These are phyloP conservation scores for Trichoderma oligosporum DNA, from an alignment of 2,329 filamentous ascomycete genomes.

Conservation along the genomic window DNA sequence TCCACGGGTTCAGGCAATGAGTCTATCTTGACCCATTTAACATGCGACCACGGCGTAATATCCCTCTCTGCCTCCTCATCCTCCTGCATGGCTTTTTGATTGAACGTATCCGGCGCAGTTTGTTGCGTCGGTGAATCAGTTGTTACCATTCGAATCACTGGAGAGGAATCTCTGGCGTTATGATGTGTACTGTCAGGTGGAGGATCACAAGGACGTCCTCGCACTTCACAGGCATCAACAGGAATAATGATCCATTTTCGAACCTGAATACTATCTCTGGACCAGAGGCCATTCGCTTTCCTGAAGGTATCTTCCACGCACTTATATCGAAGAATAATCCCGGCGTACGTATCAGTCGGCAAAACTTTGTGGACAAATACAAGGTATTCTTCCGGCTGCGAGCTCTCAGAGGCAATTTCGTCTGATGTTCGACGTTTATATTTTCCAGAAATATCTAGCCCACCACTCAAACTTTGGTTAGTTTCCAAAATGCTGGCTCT, in stretches of 20 bases:
- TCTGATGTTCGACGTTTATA: slow-evolving; percentile 68
- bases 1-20: slow-evolving; percentile 67
- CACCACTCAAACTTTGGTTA: slow-evolving; percentile 56
- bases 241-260: slow-evolving; percentile 79
- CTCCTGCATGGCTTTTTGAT: slow-evolving; percentile 17
- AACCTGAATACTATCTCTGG: slow-evolving; percentile 83
- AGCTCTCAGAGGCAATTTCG: slow-evolving; percentile 49
- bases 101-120: not conserved
- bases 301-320: slow-evolving; percentile 79
- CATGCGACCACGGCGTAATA: slow-evolving; percentile 77
- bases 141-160: slow-evolving; percentile 39
- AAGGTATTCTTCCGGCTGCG: slow-evolving; percentile 68
- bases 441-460: slow-evolving; percentile 51
- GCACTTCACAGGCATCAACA: slow-evolving; percentile 82
- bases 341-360: slow-evolving; percentile 80
- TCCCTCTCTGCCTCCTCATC: slow-evolving; percentile 38
- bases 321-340: slow-evolving; percentile 84
- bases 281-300: slow-evolving; percentile 91
- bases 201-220: slow-evolving; percentile 64
- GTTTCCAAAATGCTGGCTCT: slow-evolving; percentile 59
- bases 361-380: slow-evolving; percentile 88
- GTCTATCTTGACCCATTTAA: slow-evolving; percentile 82
- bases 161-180: slow-evolving; percentile 47
- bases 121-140: not conserved
- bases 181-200: slow-evolving; percentile 40